phyloP scores from a whole-genome alignment of 306 rosid genomes.

The Citrullus mucosospermus region DNA sequence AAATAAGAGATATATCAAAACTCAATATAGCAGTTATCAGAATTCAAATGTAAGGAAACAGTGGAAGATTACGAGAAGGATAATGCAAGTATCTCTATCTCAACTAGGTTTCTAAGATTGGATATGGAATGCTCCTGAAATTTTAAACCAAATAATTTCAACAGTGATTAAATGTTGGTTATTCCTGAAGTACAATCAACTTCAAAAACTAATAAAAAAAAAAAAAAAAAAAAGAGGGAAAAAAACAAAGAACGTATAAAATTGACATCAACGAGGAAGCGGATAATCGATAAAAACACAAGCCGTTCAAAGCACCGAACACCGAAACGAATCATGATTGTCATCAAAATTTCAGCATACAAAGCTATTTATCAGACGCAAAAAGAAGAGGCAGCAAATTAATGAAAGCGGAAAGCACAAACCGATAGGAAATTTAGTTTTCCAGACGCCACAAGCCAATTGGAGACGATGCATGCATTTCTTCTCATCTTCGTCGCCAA shows the following conservation, averaged over 20 bases:
- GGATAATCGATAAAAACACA: neutral
- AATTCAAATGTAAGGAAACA: neutral
- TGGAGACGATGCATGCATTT: conserved; percentile 1
- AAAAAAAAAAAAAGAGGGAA: neutral
- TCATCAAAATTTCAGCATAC: neutral
- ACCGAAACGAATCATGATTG: neutral
- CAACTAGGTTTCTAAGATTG: neutral
- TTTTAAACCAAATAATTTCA: neutral
- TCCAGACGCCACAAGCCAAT: conserved; percentile 14
- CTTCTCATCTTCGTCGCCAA: conserved; percentile 19
- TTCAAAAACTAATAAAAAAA: neutral
- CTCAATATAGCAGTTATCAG: neutral
- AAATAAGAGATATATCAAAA: neutral
- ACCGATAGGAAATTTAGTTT: conserved; percentile 24
- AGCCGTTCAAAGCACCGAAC: neutral
- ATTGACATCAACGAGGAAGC: neutral
- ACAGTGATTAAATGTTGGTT: neutral
- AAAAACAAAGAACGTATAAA: neutral
- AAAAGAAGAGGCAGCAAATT: neutral
- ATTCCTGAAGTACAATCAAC: neutral
- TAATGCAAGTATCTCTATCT: neutral
- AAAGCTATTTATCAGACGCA: neutral
- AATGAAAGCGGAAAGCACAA: neutral
- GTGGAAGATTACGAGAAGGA: neutral
- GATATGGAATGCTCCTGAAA: neutral